Evolutionary conservation across 1,284 basidiomycete species (phyloP).

Genomic region (Flammula alnicola): DNA sequence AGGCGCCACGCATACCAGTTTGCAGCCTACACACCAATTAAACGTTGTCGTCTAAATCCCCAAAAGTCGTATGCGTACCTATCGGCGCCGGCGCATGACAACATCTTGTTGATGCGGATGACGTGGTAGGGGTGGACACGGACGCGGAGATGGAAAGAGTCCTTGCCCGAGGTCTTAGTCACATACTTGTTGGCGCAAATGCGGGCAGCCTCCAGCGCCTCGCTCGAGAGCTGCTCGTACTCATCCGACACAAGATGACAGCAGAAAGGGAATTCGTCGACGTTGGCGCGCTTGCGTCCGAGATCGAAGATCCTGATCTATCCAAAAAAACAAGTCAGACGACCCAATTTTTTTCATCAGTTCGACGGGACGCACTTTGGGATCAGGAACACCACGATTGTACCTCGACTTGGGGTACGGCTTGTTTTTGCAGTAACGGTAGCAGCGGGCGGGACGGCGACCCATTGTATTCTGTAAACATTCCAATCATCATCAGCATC

Average conservation of each 20-base stretch:
- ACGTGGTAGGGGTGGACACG: slow-evolving; percentile 99
- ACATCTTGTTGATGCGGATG: slow-evolving; percentile 99
- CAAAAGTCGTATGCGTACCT: slow-evolving; percentile 50
- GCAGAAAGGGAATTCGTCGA: slow-evolving; percentile 98
- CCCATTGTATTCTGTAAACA: slow-evolving; percentile 66
- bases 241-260: slow-evolving; percentile 97
- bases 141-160: slow-evolving; percentile 98
- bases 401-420: slow-evolving; percentile 93
- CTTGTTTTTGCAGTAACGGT: slow-evolving; percentile 99
- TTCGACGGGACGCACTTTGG: slow-evolving; percentile 64
- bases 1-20: slow-evolving; percentile 99
- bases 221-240: slow-evolving; percentile 96
- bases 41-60: background rate
- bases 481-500: slow-evolving; percentile 9
- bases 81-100: slow-evolving; percentile 99
- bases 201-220: slow-evolving; percentile 97
- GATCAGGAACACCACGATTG: slow-evolving; percentile 97
- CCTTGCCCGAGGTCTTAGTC: slow-evolving; percentile 97
- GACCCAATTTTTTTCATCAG: slow-evolving; percentile 1
- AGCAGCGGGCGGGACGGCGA: slow-evolving; percentile 95
- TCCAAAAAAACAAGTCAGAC: background rate
- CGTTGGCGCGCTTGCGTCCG: slow-evolving; percentile 92
- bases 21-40: slow-evolving; percentile 67
- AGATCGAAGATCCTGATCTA: slow-evolving; percentile 94
- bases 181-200: slow-evolving; percentile 99